These are phyloP conservation scores for Cladosporium sphaerospermum DNA, from an alignment of 2,329 filamentous ascomycete species.

Conservation along the genomic window DNA sequence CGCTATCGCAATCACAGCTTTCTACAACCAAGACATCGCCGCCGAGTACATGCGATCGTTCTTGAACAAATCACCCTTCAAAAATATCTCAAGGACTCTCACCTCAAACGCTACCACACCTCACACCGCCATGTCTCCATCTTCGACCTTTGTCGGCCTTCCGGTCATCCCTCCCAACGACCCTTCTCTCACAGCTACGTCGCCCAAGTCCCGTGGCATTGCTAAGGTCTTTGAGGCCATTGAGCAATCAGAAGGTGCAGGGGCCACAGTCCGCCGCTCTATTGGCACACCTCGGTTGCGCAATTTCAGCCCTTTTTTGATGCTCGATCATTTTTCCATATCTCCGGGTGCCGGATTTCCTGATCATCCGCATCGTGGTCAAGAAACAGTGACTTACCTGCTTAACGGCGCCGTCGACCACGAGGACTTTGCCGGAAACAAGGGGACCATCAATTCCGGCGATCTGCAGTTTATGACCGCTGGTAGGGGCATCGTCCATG, in stretches of 20 bases:
- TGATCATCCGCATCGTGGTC: slow-evolving; percentile 76
- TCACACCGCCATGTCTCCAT: slow-evolving; percentile 26
- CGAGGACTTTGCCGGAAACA: slow-evolving; percentile 83
- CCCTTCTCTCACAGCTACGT: slow-evolving; percentile 44
- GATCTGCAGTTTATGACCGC: slow-evolving; percentile 98
- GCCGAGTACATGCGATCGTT: slow-evolving; percentile 35
- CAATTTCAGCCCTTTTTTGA: slow-evolving; percentile 87
- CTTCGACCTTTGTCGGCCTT: slow-evolving; percentile 39
- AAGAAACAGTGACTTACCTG: slow-evolving; percentile 87
- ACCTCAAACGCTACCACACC: slow-evolving; percentile 27
- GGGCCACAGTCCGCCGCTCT: slow-evolving; percentile 77
- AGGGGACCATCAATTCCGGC: slow-evolving; percentile 76
- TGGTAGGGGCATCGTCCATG: slow-evolving; percentile 84
- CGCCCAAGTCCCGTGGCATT: slow-evolving; percentile 68
- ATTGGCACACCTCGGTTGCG: slow-evolving; percentile 77
- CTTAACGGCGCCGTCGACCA: slow-evolving; percentile 82
- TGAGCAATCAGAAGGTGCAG: slow-evolving; percentile 82
- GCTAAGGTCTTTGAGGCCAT: slow-evolving; percentile 75
- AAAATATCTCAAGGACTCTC: slow-evolving; percentile 20
- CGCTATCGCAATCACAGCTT: slow-evolving; percentile 29
- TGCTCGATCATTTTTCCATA: slow-evolving; percentile 90
- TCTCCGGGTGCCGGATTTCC: slow-evolving; percentile 79
- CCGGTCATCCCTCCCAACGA: slow-evolving; percentile 42
- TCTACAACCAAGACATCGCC: slow-evolving; percentile 25
- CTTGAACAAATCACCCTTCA: slow-evolving; percentile 26